Evolutionary conservation across 305 asterid genomes (phyloP), one percentile per base, ranked within the genome.

Genomic region (Lippia alba): DNA sequence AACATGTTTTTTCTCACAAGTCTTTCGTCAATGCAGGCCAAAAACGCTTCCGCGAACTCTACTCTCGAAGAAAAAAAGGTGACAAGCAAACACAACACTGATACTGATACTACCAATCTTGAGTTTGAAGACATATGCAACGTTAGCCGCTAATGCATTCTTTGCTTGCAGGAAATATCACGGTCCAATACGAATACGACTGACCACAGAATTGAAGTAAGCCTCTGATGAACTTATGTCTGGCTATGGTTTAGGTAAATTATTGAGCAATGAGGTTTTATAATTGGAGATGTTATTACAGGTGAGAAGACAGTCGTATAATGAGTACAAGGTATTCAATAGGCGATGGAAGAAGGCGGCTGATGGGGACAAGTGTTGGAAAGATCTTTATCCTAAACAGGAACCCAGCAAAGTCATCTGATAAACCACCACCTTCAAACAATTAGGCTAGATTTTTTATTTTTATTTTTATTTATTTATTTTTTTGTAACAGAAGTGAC

Each of bases 251-350:
- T 36, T 4, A 4, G 41, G 41, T 36, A 36, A 36, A 36, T 24
- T 24, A 36, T 36, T 36, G 41, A 36, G 49, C 49, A 44, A 36
- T 44, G 49, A 10, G 49, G 0, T 44, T 44, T 8, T 8, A 44
- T 44, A 44, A 2, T 7, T 44, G 12, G 12, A 8, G n/a, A 49
- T 5, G 10, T 5, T 56, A 20, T 4, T 18, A 1, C 19, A 92
- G 96, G 94, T 90, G 66, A 85, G 98, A 82, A 85, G 94, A 71
- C 94, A 92, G 66, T 92, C 98, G 12, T 92, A 82, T 56, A 79
- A 84, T 17, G 98, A 90, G 76, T 92, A 80, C 79, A 88, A 81
- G 84, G 69, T 79, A 16, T 92, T 90, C 79, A 78, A 72, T 61
- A 76, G 83, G 69, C 85, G 96, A 41, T 88, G 98, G 96, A 80